phyloP scores from a whole-genome alignment of 2,329 filamentous ascomycete species.

The Aureobasidium sp. region DNA sequence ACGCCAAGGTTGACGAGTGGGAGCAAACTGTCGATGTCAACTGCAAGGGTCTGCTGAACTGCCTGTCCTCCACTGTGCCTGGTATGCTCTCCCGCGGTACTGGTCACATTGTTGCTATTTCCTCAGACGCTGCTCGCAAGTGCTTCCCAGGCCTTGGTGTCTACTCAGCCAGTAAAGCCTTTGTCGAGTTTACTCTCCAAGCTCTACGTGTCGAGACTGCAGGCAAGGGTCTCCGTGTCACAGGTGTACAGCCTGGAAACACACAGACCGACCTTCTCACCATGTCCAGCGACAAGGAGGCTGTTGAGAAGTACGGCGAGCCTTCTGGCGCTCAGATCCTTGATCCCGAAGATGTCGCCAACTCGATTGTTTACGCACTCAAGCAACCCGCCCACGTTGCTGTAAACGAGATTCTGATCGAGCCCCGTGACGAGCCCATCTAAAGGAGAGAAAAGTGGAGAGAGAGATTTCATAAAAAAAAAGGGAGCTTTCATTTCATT shows the following conservation, averaged over 20 bases:
- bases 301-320: slow-evolving; percentile 69
- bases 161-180: slow-evolving; percentile 78
- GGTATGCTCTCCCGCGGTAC: slow-evolving; percentile 61
- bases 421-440: slow-evolving; percentile 68
- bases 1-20: slow-evolving; percentile 65
- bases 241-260: slow-evolving; percentile 69
- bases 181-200: slow-evolving; percentile 75
- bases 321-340: slow-evolving; percentile 67
- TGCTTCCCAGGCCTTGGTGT: slow-evolving; percentile 75
- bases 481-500: background rate
- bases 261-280: slow-evolving; percentile 62
- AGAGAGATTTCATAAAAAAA: background rate
- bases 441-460: slow-evolving; percentile 23
- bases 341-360: slow-evolving; percentile 64
- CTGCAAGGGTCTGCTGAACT: slow-evolving; percentile 73
- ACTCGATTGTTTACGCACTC: slow-evolving; percentile 64
- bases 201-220: slow-evolving; percentile 66
- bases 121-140: slow-evolving; percentile 72
- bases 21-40: slow-evolving; percentile 77
- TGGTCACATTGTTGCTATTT: slow-evolving; percentile 73
- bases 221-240: slow-evolving; percentile 63
- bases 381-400: slow-evolving; percentile 66
- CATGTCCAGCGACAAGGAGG: slow-evolving; percentile 69
- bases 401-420: slow-evolving; percentile 73
- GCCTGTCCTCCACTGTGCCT: slow-evolving; percentile 60